Percentiles rank a stretch among this genome's conserved stretches.
Conservation (phyloP, 768 basidiomycete genomes). For the Tricholoma terreum region DNA sequence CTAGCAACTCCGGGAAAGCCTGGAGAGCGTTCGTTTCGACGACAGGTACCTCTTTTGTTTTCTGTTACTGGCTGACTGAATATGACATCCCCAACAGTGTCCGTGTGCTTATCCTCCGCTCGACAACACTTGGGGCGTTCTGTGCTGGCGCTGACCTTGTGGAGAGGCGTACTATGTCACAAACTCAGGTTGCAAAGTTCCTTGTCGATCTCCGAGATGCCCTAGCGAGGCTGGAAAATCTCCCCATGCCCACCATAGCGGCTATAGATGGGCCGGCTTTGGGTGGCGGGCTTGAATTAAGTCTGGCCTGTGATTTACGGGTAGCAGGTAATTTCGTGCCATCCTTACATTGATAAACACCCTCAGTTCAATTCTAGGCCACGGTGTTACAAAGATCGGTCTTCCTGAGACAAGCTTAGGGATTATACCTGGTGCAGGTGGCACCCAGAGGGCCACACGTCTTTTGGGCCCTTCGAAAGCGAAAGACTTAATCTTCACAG, state of each 20-base stretch:
- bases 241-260: slow-evolving; percentile 87
- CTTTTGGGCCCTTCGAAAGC: slow-evolving; percentile 76
- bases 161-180: slow-evolving; percentile 83
- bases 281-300: slow-evolving; percentile 88
- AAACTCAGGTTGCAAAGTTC: slow-evolving; percentile 70
- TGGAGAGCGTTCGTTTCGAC: slow-evolving; percentile 66
- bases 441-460: slow-evolving; percentile 79
- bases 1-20: slow-evolving; percentile 69
- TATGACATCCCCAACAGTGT: slow-evolving; percentile 40
- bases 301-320: slow-evolving; percentile 86
- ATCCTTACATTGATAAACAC: background rate
- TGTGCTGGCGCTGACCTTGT: slow-evolving; percentile 90
- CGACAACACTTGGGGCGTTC: slow-evolving; percentile 73
- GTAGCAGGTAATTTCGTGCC: slow-evolving; percentile 64
- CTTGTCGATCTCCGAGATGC: slow-evolving; percentile 71
- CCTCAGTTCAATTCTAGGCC: slow-evolving; percentile 35
- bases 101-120: slow-evolving; percentile 81
- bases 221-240: slow-evolving; percentile 69
- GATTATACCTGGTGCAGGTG: slow-evolving; percentile 90
- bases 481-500: slow-evolving; percentile 86
- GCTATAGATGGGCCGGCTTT: slow-evolving; percentile 93
- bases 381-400: slow-evolving; percentile 78
- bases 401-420: slow-evolving; percentile 76
- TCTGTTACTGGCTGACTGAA: background rate
- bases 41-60: slow-evolving; percentile 42